Evolutionary conservation across 164 flowering plant genomes (phyloP), one percentile per base, ranked within the genome.

Genomic region (Chimonanthus praecox): DNA sequence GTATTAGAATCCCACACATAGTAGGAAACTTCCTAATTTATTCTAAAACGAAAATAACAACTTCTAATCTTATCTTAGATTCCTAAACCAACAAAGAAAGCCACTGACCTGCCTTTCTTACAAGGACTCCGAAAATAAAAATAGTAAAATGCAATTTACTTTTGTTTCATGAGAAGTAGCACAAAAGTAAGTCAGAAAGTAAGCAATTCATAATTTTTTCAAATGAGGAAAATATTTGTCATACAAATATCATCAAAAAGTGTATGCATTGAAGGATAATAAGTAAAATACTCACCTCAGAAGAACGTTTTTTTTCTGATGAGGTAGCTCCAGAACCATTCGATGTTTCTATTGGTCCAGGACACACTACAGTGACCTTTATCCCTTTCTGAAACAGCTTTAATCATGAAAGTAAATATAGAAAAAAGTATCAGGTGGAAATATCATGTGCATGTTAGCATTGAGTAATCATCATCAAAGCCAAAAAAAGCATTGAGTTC

Each of bases 321-420:
- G 83, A 76, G 75, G 83, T 73, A 72, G 84, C 79, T 81, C 74
- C 87, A 79, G 88, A 70, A 72, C 80, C 83, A 71, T 80, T 86
- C 70, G 91, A 78, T 63, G 98, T 91, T 70, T 83, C 90, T 81
- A 95, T 86, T 5, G 99, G 99, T 60, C 99, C 99, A 71, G 99
- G 99, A 82, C 98, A 95, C 66, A 95, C 94, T 79, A 95, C 80
- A 43, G 99, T 95, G 71, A 95, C 98, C 79, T 83, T 85, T 67
- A 95, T 92, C 67, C 98, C 99, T 82, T 89, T 92, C 78, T 79
- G 83, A 82, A 54, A 91, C 47, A 95, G 88, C 99, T 95, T 85
- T 47, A 71, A 67, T 51, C 58, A 77, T 5, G 58, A 72, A 43
- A 54, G 60, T n/a, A 54, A 11, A 11, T 54, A 54, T 11, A 10